Conservation (phyloP, 202 grass and related monocot species). For the Brachypodium distachyon region DNA sequence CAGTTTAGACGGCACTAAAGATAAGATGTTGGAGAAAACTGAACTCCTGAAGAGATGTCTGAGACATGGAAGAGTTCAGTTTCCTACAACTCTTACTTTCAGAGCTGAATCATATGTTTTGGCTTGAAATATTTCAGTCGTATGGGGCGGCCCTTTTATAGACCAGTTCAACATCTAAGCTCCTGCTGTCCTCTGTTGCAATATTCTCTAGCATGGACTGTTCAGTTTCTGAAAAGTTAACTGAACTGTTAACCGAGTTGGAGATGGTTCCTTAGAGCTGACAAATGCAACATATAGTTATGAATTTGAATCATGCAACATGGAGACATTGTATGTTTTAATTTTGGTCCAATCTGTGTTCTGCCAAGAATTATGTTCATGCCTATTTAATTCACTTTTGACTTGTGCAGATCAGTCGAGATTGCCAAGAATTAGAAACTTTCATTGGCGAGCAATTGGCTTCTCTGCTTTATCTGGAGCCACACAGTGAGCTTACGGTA, state of each 20-base stretch:
- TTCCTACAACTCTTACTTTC: slow-evolving; percentile 53
- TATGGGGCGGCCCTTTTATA: slow-evolving; percentile 18
- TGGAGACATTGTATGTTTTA: slow-evolving; percentile 3
- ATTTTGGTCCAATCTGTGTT: background rate
- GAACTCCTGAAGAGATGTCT: slow-evolving; percentile 18
- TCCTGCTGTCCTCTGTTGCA: background rate
- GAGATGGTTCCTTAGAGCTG: too few species aligned
- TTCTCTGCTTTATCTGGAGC: slow-evolving; percentile 89
- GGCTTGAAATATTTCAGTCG: background rate
- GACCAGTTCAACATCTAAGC: background rate
- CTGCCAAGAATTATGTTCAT: slow-evolving; percentile 28
- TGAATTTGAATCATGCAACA: background rate
- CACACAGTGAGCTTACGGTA: slow-evolving; percentile 97
- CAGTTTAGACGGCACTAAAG: slow-evolving; percentile 11
- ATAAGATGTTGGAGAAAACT: slow-evolving; percentile 62
- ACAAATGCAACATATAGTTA: background rate
- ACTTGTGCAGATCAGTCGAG: slow-evolving; percentile 83
- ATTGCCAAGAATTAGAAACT: slow-evolving; percentile 96
- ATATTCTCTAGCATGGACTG: slow-evolving; percentile 9
- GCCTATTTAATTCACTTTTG: background rate
- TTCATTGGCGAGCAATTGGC: slow-evolving; percentile 91
- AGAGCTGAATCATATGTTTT: background rate
- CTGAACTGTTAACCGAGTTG: too few species aligned
- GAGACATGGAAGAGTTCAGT: slow-evolving; percentile 26
- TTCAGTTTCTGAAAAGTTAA: background rate